Conservation (phyloP, 352 stramenopile species). For the Aphanomyces astaci region DNA sequence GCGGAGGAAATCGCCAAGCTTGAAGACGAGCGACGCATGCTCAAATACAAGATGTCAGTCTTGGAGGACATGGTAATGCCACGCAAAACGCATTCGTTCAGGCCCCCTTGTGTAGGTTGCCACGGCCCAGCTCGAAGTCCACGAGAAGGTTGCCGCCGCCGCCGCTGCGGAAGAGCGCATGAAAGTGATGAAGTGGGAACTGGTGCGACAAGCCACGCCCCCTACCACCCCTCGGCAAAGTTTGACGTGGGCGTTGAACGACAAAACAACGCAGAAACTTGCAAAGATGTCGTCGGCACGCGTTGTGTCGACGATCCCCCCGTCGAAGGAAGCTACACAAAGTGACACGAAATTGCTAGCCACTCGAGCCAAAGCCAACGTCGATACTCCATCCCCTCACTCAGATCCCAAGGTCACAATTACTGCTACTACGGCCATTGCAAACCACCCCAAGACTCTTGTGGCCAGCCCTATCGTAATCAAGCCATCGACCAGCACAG, state of each 20-base stretch:
- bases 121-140: constrained; percentile 46
- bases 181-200: constrained; percentile 67
- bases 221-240: constrained; percentile 12
- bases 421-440: not conserved
- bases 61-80: constrained; percentile 41
- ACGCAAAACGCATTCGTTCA: not conserved
- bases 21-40: constrained; percentile 42
- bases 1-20: constrained; percentile 36
- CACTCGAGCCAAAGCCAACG: not conserved
- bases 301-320: not conserved
- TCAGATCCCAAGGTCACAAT: not conserved
- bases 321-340: not conserved
- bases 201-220: constrained; percentile 45
- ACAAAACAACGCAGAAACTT: not conserved
- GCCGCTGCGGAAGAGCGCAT: constrained; percentile 48
- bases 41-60: constrained; percentile 48
- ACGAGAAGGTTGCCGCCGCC: constrained; percentile 34
- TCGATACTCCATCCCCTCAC: not conserved
- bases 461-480: not conserved
- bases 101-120: constrained; percentile 38
- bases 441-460: no score
- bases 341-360: not conserved
- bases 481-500: no score
- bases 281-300: not conserved
- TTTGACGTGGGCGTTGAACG: constrained; percentile 11